These are phyloP conservation scores for Fusarium foetens DNA, from an alignment of 2,329 filamentous ascomycete genomes.

Conservation along the genomic window DNA sequence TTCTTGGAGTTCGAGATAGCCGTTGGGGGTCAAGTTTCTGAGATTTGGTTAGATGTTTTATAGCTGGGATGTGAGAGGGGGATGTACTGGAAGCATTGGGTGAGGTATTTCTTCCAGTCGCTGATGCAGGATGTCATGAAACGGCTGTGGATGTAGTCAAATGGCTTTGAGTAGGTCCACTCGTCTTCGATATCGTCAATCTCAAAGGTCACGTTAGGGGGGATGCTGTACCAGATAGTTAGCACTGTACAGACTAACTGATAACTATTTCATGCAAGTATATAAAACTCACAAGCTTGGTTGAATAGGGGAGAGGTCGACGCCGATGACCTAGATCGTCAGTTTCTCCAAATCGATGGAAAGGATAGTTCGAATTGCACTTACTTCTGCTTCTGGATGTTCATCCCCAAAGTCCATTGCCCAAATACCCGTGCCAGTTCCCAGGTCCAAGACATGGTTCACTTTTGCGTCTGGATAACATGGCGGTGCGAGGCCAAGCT, in stretches of 20 bases:
- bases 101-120: not conserved
- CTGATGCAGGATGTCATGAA: not conserved
- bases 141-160: not conserved
- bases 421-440: conserved; percentile 15
- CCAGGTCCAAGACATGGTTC: not conserved
- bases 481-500: not conserved
- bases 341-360: fast-evolving
- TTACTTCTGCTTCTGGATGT: not conserved
- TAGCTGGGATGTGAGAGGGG: fast-evolving
- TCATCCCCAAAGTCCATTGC: not conserved
- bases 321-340: not conserved
- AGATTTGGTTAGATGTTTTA: not conserved
- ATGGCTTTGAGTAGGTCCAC: not conserved
- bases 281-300: not conserved
- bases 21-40: not conserved
- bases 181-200: not conserved
- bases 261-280: fast-evolving
- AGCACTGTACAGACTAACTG: too few relatives aligned
- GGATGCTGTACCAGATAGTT: not conserved
- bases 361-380: not conserved
- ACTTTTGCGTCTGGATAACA: not conserved
- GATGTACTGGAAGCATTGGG: not conserved
- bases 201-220: not conserved
- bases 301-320: not conserved
- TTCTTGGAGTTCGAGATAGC: not conserved